Evolutionary conservation across 2,329 filamentous ascomycete species (phyloP).

Genomic region (Xylaria sp.): DNA sequence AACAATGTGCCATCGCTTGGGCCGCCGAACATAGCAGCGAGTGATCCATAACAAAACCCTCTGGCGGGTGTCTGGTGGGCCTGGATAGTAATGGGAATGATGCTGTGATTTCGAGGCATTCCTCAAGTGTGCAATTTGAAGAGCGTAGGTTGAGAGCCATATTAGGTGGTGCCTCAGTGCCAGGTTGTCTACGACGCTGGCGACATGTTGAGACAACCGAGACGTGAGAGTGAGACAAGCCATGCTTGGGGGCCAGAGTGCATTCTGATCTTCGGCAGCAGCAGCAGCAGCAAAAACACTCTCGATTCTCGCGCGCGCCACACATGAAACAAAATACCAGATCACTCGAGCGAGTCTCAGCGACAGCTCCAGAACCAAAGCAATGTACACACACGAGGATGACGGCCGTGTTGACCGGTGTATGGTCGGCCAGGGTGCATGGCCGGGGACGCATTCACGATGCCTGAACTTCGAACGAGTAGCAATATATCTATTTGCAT

Average conservation of each 20-base stretch:
- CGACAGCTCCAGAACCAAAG: not conserved
- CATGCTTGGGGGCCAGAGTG: slow-evolving; percentile 29
- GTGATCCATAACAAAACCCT: slow-evolving; percentile 38
- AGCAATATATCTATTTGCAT: too few relatives aligned
- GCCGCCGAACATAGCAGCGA: slow-evolving; percentile 29
- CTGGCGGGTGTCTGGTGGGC: slow-evolving; percentile 8
- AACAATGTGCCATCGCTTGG: slow-evolving; percentile 22
- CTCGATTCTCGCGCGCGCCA: not conserved
- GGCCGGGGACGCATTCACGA: not conserved
- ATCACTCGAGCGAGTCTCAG: not conserved
- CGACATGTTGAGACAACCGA: slow-evolving; percentile 22
- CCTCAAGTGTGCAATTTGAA: slow-evolving; percentile 34
- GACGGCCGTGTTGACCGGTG: not conserved
- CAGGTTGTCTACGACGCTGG: slow-evolving; percentile 37
- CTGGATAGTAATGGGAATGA: slow-evolving; percentile 42
- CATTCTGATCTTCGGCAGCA: slow-evolving; percentile 2
- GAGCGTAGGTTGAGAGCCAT: not conserved
- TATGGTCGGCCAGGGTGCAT: not conserved
- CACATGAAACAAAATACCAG: not conserved
- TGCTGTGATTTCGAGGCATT: slow-evolving; percentile 47
- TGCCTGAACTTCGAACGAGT: not conserved
- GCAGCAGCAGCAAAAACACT: not conserved
- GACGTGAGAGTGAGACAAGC: slow-evolving; percentile 35
- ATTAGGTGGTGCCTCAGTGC: slow-evolving; percentile 38
- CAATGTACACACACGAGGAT: not conserved